Evolutionary conservation across 169 alveolate genomes (phyloP).

Genomic region (Theileria sp.): DNA sequence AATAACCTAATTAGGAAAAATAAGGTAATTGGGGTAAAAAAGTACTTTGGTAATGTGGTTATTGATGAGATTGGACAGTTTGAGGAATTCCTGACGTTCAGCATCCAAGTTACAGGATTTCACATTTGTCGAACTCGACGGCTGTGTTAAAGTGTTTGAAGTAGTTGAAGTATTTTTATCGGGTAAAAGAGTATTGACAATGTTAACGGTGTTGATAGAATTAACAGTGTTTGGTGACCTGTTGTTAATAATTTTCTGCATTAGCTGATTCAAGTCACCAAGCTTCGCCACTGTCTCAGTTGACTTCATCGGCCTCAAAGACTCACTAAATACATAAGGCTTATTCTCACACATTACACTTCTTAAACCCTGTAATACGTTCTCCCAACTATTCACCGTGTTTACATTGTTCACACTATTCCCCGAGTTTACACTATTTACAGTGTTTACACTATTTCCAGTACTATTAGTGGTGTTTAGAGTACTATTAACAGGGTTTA

Average conservation of each 20-base stretch:
- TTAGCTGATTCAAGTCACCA: slow-evolving; percentile 3
- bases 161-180: too few species aligned
- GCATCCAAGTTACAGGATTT: background rate
- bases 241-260: slow-evolving; percentile 17
- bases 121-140: too few species aligned
- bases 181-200: background rate
- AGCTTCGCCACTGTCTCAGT: slow-evolving; percentile 15
- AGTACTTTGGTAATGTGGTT: background rate
- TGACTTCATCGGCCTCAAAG: background rate
- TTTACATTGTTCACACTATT: too few species aligned
- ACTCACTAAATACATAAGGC: slow-evolving; percentile 2
- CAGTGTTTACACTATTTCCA: background rate
- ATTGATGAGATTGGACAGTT: background rate
- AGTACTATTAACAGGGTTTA: too few species aligned
- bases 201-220: background rate
- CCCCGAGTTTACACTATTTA: too few species aligned
- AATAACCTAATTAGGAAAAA: too few species aligned
- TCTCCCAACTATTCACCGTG: too few species aligned
- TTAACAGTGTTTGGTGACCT: background rate
- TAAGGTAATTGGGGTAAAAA: too few species aligned
- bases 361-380: background rate
- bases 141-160: too few species aligned
- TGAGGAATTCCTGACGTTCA: slow-evolving; percentile 18
- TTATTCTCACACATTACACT: background rate
- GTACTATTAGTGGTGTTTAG: background rate